Conservation (phyloP, 306 rosid species). For the Abrus pulchellus region DNA sequence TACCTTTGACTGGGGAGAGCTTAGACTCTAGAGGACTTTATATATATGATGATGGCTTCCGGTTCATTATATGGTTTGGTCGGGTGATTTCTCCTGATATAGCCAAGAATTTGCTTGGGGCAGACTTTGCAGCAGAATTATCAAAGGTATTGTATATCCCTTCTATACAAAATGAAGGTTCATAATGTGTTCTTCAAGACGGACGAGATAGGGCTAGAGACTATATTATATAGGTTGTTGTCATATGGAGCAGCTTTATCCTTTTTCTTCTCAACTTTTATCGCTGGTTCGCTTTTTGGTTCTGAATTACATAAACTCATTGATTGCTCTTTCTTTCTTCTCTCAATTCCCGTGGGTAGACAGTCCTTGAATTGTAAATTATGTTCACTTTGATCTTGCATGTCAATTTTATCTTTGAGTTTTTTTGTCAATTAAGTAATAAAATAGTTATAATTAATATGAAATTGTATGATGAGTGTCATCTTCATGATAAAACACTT, state of each 20-base stretch:
- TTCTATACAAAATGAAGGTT: constrained; percentile 16
- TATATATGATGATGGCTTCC: constrained; percentile 83
- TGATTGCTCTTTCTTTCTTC: neutral
- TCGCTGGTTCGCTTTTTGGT: constrained; percentile 1
- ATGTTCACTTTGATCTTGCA: constrained; percentile 3
- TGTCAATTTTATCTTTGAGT: neutral
- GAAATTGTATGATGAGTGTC: constrained; percentile 2
- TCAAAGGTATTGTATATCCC: constrained; percentile 78
- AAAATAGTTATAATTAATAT: neutral
- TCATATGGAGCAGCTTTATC: constrained; percentile 6
- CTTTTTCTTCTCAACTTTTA: neutral
- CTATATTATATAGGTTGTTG: neutral
- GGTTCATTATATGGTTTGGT: constrained; percentile 91
- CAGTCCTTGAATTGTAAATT: neutral
- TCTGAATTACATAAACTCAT: constrained; percentile 5
- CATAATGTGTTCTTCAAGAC: constrained; percentile 23
- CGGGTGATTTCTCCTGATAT: constrained; percentile 90
- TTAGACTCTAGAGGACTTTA: constrained; percentile 93
- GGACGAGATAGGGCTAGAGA: constrained; percentile 16
- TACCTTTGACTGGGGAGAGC: constrained; percentile 84
- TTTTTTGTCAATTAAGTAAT: neutral
- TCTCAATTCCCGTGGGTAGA: neutral
- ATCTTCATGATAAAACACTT: neutral
- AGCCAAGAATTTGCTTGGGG: constrained; percentile 89
- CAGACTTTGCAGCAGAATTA: constrained; percentile 89